Evolutionary conservation across 2,329 filamentous ascomycete genomes (phyloP).

Genomic region (Talaromyces verruculosus): DNA sequence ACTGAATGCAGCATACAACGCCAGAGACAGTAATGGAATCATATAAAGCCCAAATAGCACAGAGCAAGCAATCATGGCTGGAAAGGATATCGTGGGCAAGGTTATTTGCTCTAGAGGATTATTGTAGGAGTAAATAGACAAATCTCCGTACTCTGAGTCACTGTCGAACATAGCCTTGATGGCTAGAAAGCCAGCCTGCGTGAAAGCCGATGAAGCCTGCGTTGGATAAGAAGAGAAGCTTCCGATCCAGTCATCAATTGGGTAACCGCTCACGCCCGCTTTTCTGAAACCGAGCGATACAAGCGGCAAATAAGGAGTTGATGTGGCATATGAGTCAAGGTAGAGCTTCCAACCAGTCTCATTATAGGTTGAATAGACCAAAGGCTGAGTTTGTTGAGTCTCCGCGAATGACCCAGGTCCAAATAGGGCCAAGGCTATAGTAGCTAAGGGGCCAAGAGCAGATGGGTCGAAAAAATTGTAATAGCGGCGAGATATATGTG

Average conservation of each 20-base stretch:
- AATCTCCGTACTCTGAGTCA: background rate
- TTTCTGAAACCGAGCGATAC: background rate
- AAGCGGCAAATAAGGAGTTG: background rate
- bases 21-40: slow-evolving; percentile 12
- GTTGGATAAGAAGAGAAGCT: background rate
- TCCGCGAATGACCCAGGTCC: slow-evolving; percentile 20
- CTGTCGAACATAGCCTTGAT: slow-evolving; percentile 12
- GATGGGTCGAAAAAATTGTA: background rate
- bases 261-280: background rate
- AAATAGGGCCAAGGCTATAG: slow-evolving; percentile 20
- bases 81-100: background rate
- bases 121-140: background rate
- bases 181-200: slow-evolving; percentile 12
- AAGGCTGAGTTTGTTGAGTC: background rate
- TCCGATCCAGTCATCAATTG: slow-evolving; percentile 25
- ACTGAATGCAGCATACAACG: slow-evolving; percentile 10
- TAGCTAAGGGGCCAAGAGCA: slow-evolving; percentile 20
- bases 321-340: background rate
- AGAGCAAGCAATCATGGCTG: slow-evolving; percentile 12
- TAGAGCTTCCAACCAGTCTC: slow-evolving; percentile 6
- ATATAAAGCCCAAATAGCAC: slow-evolving; percentile 16
- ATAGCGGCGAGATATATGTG: background rate
- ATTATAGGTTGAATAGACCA: background rate
- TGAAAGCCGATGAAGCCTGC: background rate
- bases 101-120: slow-evolving; percentile 2